Percentiles rank a stretch among this genome's conserved stretches.
Evolutionary conservation across 192 early-diverging fungal genomes (phyloP).

Genomic region (Spizellomyces sp.): DNA sequence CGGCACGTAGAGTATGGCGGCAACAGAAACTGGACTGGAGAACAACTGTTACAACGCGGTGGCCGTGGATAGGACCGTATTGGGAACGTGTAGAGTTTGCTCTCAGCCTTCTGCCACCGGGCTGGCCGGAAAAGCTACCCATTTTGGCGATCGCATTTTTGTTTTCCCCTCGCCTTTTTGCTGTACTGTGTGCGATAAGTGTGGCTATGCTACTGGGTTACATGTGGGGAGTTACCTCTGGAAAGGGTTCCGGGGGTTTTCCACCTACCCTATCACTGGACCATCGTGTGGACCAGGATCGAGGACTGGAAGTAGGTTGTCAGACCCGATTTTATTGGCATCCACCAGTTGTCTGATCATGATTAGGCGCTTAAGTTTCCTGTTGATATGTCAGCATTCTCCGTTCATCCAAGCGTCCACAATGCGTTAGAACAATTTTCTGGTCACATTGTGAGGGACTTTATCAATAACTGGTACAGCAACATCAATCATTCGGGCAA

Average conservation of each 20-base stretch:
- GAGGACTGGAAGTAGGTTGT: not conserved
- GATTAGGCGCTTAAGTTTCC: too few species aligned
- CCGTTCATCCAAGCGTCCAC: not conserved
- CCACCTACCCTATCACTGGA: not conserved
- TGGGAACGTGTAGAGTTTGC: not conserved
- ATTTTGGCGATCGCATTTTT: slow-evolving; percentile 15
- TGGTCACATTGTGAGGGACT: slow-evolving; percentile 41
- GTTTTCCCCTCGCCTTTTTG: slow-evolving; percentile 22
- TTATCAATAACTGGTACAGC: slow-evolving; percentile 41
- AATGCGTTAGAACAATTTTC: slow-evolving; percentile 32
- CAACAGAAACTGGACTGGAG: not conserved
- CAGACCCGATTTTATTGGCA: too few species aligned
- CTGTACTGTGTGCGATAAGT: not conserved
- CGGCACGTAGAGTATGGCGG: not conserved
- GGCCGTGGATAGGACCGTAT: not conserved
- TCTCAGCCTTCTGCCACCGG: not conserved
- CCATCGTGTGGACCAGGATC: not conserved
- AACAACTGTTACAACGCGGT: not conserved
- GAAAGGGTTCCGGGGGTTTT: not conserved
- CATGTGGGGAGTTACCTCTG: slow-evolving; percentile 10
- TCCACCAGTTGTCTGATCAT: too few species aligned
- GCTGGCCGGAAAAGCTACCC: slow-evolving; percentile 23
- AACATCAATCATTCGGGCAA: slow-evolving; percentile 42
- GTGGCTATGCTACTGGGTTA: slow-evolving; percentile 3
- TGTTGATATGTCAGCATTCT: too few species aligned